Percentiles rank a stretch among this genome's conserved stretches.
Conservation (phyloP, 345 rosid species). For the Ailanthus altissimus region DNA sequence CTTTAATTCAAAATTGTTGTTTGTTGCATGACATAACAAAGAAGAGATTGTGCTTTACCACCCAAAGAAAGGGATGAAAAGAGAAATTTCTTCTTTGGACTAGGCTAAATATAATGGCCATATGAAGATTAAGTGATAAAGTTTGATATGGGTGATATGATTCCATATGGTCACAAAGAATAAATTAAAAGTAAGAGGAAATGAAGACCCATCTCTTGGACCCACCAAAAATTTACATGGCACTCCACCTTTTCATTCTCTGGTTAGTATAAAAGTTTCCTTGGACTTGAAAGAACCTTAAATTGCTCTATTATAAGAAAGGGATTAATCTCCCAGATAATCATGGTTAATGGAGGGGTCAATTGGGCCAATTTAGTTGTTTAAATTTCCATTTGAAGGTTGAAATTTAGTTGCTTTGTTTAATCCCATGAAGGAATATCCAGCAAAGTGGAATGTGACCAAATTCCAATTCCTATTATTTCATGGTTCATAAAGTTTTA, state of each 20-base stretch:
- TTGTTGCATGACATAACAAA: neutral
- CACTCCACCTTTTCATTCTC: neutral
- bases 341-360: neutral
- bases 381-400: neutral
- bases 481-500: neutral
- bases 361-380: neutral
- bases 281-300: neutral
- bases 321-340: neutral
- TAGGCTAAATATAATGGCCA: neutral
- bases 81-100: conserved; percentile 1
- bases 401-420: neutral
- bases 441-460: neutral
- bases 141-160: neutral
- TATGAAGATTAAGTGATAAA: neutral
- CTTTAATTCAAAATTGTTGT: conserved; percentile 19
- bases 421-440: neutral
- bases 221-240: neutral
- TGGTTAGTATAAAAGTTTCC: neutral
- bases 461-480: neutral
- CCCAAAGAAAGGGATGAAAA: neutral
- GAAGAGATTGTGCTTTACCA: conserved; percentile 18
- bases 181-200: conserved; percentile 2
- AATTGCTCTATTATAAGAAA: neutral
- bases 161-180: neutral
- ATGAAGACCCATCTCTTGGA: conserved; percentile 2